These are phyloP conservation scores for Tetraselmis chui DNA, from an alignment of 139 green algal genomes.

Conservation along the genomic window DNA sequence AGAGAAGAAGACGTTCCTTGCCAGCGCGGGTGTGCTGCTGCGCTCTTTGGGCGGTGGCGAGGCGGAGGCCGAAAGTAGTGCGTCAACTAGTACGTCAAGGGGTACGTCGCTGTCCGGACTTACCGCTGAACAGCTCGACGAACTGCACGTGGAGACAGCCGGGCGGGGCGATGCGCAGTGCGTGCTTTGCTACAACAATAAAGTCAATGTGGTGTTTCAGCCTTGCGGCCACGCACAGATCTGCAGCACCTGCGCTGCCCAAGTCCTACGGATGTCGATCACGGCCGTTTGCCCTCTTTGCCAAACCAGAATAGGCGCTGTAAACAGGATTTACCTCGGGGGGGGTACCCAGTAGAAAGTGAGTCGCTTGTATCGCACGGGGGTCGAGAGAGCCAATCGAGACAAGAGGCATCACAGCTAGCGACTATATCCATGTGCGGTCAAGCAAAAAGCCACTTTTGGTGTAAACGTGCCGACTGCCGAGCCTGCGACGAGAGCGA, in stretches of 20 bases:
- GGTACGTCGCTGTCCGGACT: not conserved
- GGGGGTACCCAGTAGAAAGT: too few species aligned
- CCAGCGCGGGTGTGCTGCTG: not conserved
- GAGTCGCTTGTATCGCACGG: too few species aligned
- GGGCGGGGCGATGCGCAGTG: not conserved
- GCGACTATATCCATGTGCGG: too few species aligned
- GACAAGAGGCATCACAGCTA: too few species aligned
- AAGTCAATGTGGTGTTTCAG: not conserved
- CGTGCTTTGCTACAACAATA: not conserved
- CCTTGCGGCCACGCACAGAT: not conserved
- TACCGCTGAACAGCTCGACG: not conserved
- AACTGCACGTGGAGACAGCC: not conserved
- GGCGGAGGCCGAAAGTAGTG: not conserved
- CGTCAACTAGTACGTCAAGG: too few species aligned
- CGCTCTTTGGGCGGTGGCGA: not conserved
- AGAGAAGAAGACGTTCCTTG: not conserved
- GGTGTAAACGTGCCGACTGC: too few species aligned
- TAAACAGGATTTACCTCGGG: not conserved
- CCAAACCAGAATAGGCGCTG: not conserved
- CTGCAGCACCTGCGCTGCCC: not conserved
- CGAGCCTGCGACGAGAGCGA: too few species aligned
- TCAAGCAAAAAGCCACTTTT: too few species aligned
- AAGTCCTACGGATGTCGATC: not conserved
- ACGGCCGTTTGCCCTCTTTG: not conserved
- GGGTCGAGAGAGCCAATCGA: too few species aligned